Evolutionary conservation across 805 yeast genomes (phyloP), one percentile per base, ranked within the genome.

Genomic region (Myxozyma geophila): DNA sequence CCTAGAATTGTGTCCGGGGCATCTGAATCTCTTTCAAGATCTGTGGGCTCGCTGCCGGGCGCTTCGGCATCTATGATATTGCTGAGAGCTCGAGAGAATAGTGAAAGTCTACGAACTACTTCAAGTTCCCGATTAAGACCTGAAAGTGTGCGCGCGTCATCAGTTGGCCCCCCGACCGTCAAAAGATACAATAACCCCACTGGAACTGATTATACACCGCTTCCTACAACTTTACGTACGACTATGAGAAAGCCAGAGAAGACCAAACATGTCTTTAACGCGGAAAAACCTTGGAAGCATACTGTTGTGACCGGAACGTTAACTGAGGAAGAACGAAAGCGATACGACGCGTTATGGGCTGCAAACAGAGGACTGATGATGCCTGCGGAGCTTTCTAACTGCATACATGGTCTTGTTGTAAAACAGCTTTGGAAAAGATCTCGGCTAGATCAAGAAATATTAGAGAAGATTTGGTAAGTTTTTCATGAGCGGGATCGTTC

Each of bases 281-380:
- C 70, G 17, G 70, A 66, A 41, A 67, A 71, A 50, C 71, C 72
- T 21, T 68, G 67, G 74, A 58, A 73, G 62, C 65, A 64, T 57
- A 57, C 50, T 28, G 54, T 59, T 15, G 61, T 69, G 28, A 43
- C 67, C 39, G 36, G 63, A 4, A 47, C 63, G 1, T 23, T 82
- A 41, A 74, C 79, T 1, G 80, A 76, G n/a, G 67, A 70, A 15
- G 98, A 95, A 74, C 81, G 90, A 63, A 92, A 92, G 73, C 77
- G 98, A 44, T 95, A 93, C 75, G 98, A 92, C 75, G 96, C 96
- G 33, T 83, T 95, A 15, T 95, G 97, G 97, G 96, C 88, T 0
- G 86, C 96, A 40, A 95, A 95, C 73, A 85, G 84, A 67, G 96
- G 95, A 1, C 72, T 69, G 13, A 76, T 67, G 52, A 21, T 68